Base-by-base conservation (phyloP, 2,329 filamentous ascomycete species). In the Sclerotinia trifoliorum region DNA sequence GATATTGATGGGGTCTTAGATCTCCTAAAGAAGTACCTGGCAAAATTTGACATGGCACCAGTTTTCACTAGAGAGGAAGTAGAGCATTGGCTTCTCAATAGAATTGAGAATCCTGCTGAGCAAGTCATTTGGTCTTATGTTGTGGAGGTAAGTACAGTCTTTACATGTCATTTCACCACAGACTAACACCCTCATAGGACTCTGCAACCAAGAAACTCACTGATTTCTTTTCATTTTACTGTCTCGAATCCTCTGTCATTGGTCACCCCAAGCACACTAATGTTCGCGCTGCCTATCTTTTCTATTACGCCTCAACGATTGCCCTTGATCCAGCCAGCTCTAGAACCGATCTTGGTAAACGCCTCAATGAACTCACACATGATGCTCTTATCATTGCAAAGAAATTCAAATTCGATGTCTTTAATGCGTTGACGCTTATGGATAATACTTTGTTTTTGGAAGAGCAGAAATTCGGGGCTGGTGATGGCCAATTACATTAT, bases 171-270 rank as follows among this genome's bases (percentile, higher is more conserved):
- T 21, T 26, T 17, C 17, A 39, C 54, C 21, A 39, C 39, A 63
- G 11, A 63, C 48, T 63, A 66, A 66, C 6, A 62, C 3, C 19
- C 21, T 24, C 1, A 17, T 44, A 86, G 78, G 85, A 90, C 65
- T 80, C 84, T 0, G 74, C 87, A 58, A 88, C 89, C 63, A 86
- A 91, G 71, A 93, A 93, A 75, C 92, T 99, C 76, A 97, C 93
- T 49, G 95, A 99, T 80, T 97, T 97, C 81, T 90, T 97, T 81
- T 97, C 93, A 49, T 99, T 98, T 82, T 99, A 98, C 83, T 89
- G 88, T 77, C 89, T 99, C 46, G 93, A 97, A 78, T 97, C 93
- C 21, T 95, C 93, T 1, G 91, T 97, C 69, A 96, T 99, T 75
- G 89, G 90, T 73, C 88, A 93, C 77, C 82, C 86, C 57, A 91